Percentiles rank a stretch among this genome's conserved stretches.
These are phyloP conservation scores for Parietichytrium sp. DNA, from an alignment of 108 stramenopile genomes.

Conservation along the genomic window DNA sequence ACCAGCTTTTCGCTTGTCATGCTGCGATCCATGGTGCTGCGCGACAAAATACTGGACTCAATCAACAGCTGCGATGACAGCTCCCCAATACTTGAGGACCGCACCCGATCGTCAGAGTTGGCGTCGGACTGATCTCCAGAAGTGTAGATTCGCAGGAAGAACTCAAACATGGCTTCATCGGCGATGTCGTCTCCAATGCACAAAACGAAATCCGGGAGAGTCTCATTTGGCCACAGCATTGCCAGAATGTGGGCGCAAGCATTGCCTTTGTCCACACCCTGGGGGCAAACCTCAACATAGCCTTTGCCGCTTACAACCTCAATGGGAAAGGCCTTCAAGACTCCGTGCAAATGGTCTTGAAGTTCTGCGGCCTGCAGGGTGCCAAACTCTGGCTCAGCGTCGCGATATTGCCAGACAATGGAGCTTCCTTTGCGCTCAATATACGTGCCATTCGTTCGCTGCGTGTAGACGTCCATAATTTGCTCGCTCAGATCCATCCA, in stretches of 20 bases:
- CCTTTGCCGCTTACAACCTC: constrained; percentile 77
- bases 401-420: constrained; percentile 68
- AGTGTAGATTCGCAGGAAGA: neutral
- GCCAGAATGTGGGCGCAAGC: constrained; percentile 52
- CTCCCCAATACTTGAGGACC: too few species aligned
- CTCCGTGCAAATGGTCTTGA: constrained; percentile 90
- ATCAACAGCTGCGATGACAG: too few species aligned
- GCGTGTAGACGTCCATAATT: constrained; percentile 66
- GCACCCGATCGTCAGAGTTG: too few species aligned
- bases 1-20: constrained; percentile 28
- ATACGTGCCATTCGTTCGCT: constrained; percentile 70
- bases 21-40: too few species aligned
- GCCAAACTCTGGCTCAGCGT: constrained; percentile 73
- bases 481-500: constrained; percentile 55
- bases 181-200: constrained; percentile 63
- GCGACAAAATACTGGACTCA: too few species aligned
- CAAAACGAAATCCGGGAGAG: neutral
- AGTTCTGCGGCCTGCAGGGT: constrained; percentile 81
- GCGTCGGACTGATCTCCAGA: neutral
- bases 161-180: constrained; percentile 67
- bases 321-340: constrained; percentile 80
- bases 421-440: constrained; percentile 66
- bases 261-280: constrained; percentile 67
- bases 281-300: constrained; percentile 69
- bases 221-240: constrained; percentile 18